phyloP scores from a whole-genome alignment of 2,329 filamentous ascomycete species.

The Acrocalymma vagum region DNA sequence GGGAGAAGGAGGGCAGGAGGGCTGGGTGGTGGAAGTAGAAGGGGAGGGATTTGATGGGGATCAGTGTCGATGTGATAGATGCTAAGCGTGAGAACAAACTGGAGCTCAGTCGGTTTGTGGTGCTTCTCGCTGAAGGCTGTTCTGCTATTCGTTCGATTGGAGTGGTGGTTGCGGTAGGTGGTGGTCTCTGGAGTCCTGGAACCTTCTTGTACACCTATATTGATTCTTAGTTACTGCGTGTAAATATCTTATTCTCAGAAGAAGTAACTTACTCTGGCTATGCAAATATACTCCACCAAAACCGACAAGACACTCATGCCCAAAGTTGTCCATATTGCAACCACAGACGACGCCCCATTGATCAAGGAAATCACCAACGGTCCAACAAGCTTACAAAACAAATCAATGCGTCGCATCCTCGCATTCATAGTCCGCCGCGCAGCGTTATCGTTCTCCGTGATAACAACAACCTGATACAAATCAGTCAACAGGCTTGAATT shows the following conservation, averaged over 20 bases:
- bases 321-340: conserved; percentile 60
- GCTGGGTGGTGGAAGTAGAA: conserved; percentile 65
- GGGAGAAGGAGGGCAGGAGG: conserved; percentile 68
- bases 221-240: too few relatives aligned
- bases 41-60: conserved; percentile 52
- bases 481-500: too few relatives aligned
- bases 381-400: conserved; percentile 65
- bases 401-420: conserved; percentile 66
- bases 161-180: conserved; percentile 10
- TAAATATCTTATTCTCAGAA: too few relatives aligned
- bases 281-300: conserved; percentile 62
- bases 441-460: conserved; percentile 49
- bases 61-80: background rate
- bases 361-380: conserved; percentile 63
- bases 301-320: conserved; percentile 60
- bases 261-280: too few relatives aligned
- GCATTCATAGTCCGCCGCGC: conserved; percentile 59
- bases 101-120: too few relatives aligned
- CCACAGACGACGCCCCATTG: conserved; percentile 56
- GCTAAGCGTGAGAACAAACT: too few relatives aligned
- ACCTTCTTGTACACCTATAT: conserved; percentile 46
- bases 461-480: conserved; percentile 59
- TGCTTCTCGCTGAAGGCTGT: too few relatives aligned
- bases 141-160: too few relatives aligned
- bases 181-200: conserved; percentile 32